Evolutionary conservation across 345 rosid genomes (phyloP), one percentile per base, ranked within the genome.

Genomic region (Lenwebbia sp.): DNA sequence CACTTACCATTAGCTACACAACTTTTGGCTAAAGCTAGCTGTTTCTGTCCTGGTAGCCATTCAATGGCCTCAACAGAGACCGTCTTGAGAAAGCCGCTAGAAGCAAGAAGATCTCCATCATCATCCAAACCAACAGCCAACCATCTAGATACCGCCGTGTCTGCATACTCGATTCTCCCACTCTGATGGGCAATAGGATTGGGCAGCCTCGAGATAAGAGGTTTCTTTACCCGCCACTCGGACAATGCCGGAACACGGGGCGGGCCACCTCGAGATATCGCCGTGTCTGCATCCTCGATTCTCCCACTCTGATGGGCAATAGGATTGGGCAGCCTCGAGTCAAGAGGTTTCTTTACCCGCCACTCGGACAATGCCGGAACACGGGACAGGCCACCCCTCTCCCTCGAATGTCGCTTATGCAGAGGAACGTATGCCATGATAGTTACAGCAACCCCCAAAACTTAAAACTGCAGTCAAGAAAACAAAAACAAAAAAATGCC

Each of bases 391-490:
- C 78, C 78, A 33, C 37, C 25, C 23, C 86, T 86, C 52, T 87
- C 92, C 85, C 84, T 88, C 15, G 86, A 88, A 83, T 89, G 89
- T 47, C 93, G 90, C 92, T 90, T 93, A 83, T 91, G 93, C 47
- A 94, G 95, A 47, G 95, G 94, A 84, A 94, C 55, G 50, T 93
- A 94, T 81, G 97, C 92, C 97, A 93, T 92, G 30, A 9, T 37
- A 70, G 47, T 70, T 70, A 37, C 81, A 70, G 81, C 81, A 70
- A 70, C 25, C 47, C 47, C 47, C 23, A 6, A 37, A 70, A 70
- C 26, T 37, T 37, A 37, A 70, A 70, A 19, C 7, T 37, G 47
- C 81, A 70, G 78, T 19, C 47, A 19, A 70, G 26, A 22, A 17
- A 65, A 0, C n/a, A 19, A 0, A 28, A n/a, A 58, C 13, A 62